Evolutionary conservation across 306 rosid genomes (phyloP).

Genomic region (Vicia faba): DNA sequence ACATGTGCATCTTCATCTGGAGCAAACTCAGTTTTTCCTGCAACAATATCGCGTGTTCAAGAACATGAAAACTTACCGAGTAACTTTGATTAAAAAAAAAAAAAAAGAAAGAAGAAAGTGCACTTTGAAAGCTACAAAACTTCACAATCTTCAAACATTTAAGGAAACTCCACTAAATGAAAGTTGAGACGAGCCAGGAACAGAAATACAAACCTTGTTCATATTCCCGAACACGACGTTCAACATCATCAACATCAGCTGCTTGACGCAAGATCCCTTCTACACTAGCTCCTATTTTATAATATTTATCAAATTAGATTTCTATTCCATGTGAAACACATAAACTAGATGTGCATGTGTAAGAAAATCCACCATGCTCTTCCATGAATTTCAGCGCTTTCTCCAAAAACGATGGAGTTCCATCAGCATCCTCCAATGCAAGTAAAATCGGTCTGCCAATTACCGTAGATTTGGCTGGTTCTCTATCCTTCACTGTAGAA

Average conservation of each 20-base stretch:
- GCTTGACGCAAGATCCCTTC: slow-evolving; percentile 99
- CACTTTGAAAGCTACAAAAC: slow-evolving; percentile 19
- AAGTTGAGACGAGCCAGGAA: background rate
- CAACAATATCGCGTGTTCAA: slow-evolving; percentile 43
- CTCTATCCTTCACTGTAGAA: slow-evolving; percentile 63
- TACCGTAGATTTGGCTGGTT: slow-evolving; percentile 62
- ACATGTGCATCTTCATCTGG: slow-evolving; percentile 89
- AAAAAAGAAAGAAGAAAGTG: slow-evolving; percentile 4
- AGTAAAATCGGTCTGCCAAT: slow-evolving; percentile 86
- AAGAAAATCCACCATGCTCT: slow-evolving; percentile 65
- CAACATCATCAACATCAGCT: slow-evolving; percentile 96
- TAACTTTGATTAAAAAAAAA: background rate
- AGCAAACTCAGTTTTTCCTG: slow-evolving; percentile 88
- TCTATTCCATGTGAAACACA: slow-evolving; percentile 35
- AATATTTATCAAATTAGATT: slow-evolving; percentile 41
- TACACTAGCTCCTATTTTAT: slow-evolving; percentile 66
- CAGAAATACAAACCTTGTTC: slow-evolving; percentile 71
- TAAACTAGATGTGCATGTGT: background rate
- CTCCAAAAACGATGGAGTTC: slow-evolving; percentile 93
- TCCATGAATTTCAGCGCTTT: slow-evolving; percentile 85
- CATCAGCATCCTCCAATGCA: slow-evolving; percentile 95
- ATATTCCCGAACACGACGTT: slow-evolving; percentile 78
- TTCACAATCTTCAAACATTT: slow-evolving; percentile 25
- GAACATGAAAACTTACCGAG: slow-evolving; percentile 36
- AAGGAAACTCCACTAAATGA: slow-evolving; percentile 5